Evolutionary conservation across 2,329 filamentous ascomycete species (phyloP).

Genomic region (Cytospora schulzeri): DNA sequence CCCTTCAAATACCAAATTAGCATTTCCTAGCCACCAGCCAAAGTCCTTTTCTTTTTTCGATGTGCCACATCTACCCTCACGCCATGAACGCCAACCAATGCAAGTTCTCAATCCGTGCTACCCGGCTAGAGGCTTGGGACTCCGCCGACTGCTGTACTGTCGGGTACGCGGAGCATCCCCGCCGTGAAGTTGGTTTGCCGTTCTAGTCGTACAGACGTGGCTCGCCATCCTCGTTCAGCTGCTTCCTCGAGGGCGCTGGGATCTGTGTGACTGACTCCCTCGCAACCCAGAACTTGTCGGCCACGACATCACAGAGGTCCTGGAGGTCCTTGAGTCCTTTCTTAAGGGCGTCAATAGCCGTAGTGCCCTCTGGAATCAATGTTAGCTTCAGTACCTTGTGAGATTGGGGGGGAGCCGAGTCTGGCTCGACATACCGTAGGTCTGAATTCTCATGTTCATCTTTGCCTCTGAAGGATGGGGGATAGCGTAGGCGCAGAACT

Average conservation of each 20-base stretch:
- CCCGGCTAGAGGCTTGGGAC: background rate
- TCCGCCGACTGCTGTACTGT: background rate
- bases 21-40: constrained; percentile 35
- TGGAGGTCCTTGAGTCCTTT: constrained; percentile 89
- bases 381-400: constrained; percentile 1
- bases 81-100: constrained; percentile 29
- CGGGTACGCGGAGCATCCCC: background rate
- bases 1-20: constrained; percentile 39
- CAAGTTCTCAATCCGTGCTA: constrained; percentile 6
- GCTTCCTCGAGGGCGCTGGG: constrained; percentile 27
- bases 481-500: constrained; percentile 98
- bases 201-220: constrained; percentile 22
- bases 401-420: background rate
- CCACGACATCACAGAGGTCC: constrained; percentile 89
- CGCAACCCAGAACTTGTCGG: constrained; percentile 80
- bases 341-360: constrained; percentile 80
- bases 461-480: constrained; percentile 94
- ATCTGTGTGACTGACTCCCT: constrained; percentile 58
- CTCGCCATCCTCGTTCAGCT: constrained; percentile 26
- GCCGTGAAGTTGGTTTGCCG: background rate
- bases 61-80: constrained; percentile 25
- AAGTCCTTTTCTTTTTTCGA: constrained; percentile 32
- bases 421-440: constrained; percentile 71
- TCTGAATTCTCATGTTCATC: constrained; percentile 98
- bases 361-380: constrained; percentile 66